Conservation (phyloP, 495 filamentous ascomycete species). For the Talaromyces stipitatus region DNA sequence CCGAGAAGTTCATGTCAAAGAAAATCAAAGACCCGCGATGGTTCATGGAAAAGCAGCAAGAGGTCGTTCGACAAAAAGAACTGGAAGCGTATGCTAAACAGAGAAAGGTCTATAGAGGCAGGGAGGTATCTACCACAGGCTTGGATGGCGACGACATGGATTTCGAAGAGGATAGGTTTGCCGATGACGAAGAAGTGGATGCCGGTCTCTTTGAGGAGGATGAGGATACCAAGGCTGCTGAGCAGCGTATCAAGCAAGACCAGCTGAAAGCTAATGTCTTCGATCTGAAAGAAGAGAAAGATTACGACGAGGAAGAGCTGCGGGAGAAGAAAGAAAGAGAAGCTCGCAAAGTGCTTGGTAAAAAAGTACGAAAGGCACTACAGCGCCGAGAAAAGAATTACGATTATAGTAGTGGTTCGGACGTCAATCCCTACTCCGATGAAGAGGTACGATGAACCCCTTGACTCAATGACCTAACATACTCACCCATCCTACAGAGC, state of each 20-base stretch:
- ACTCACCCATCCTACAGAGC: slow-evolving; percentile 17
- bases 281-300: slow-evolving; percentile 72
- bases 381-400: slow-evolving; percentile 77
- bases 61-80: slow-evolving; percentile 40
- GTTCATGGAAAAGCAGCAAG: slow-evolving; percentile 61
- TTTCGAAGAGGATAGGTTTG: slow-evolving; percentile 62
- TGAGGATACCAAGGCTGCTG: slow-evolving; percentile 80
- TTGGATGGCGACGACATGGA: slow-evolving; percentile 53
- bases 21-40: slow-evolving; percentile 65
- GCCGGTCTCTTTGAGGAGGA: slow-evolving; percentile 75
- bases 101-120: slow-evolving; percentile 38
- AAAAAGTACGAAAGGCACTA: slow-evolving; percentile 68
- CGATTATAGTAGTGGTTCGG: slow-evolving; percentile 70
- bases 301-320: slow-evolving; percentile 73
- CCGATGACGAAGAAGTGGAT: slow-evolving; percentile 80
- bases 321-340: slow-evolving; percentile 61
- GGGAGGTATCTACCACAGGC: slow-evolving; percentile 22
- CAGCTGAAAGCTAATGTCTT: slow-evolving; percentile 83
- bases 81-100: slow-evolving; percentile 41
- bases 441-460: slow-evolving; percentile 30
- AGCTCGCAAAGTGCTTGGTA: slow-evolving; percentile 59
- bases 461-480: not conserved
- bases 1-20: slow-evolving; percentile 72
- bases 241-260: slow-evolving; percentile 78
- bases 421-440: slow-evolving; percentile 67